These are phyloP conservation scores for Pseudotulostoma volvatum DNA, from an alignment of 495 filamentous ascomycete species.

Conservation along the genomic window DNA sequence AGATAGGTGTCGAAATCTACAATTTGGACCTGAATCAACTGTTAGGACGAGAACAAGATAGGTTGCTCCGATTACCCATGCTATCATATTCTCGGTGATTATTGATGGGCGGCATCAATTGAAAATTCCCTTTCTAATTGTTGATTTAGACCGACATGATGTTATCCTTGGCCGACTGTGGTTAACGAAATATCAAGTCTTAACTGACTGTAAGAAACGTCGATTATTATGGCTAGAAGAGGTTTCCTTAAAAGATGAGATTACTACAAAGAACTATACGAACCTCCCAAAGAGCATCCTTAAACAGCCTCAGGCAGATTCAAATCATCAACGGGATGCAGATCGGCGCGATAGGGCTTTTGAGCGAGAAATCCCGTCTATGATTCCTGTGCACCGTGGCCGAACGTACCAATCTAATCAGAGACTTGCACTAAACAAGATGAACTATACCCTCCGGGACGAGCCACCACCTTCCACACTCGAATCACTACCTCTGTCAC, in stretches of 20 bases:
- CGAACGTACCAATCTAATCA: background rate
- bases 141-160: constrained; percentile 2
- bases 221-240: background rate
- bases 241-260: background rate
- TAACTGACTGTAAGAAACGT: background rate
- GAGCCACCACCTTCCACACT: too few species aligned
- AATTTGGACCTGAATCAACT: constrained; percentile 1
- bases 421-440: background rate
- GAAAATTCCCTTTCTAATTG: constrained; percentile 1
- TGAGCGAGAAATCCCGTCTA: too few species aligned
- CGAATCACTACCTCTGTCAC: too few species aligned
- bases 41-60: constrained; percentile 3
- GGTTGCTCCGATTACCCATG: constrained; percentile 4
- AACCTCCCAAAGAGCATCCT: background rate
- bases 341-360: background rate
- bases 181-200: background rate
- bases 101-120: background rate
- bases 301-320: background rate
- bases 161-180: constrained; percentile 3
- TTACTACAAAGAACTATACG: background rate
- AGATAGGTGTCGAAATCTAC: background rate
- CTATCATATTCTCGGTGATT: background rate
- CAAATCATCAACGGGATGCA: background rate
- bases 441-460: too few species aligned
- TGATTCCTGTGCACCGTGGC: too few species aligned